Base-by-base conservation (phyloP, 2,329 filamentous ascomycete genomes). In the Pyrenochaeta sp. region DNA sequence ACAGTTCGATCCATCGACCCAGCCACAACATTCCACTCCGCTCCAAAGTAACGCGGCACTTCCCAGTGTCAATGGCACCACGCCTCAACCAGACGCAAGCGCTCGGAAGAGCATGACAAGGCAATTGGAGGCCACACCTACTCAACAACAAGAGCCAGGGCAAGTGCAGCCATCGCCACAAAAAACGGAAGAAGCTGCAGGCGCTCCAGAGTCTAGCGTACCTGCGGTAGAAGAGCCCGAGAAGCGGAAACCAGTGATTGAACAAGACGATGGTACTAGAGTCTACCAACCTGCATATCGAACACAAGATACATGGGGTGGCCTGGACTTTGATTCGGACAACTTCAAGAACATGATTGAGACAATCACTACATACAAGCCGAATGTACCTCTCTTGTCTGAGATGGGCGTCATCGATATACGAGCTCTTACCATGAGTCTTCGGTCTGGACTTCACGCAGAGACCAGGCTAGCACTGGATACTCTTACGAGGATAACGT, bases 401-500 rank as follows among this genome's bases (percentile, higher is more conserved):
- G 92, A 97, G 59, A 79, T 97, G 38, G 94, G 93, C 7, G 81
- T 90, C 14, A 89, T 97, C 52, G 93, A 99, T 63, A 87, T 97
- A 19, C 87, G 92, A 55, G 91, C 93, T 14, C 79, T 99, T 27
- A 96, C 87, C 1, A 88, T 91, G 77, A 91, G 90, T 61, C 76
- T 99, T 24, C 91, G 96, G 65, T 95, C 89, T 41, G 93, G 93
- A 1, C 88, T 97, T 29, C 87, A 91, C 59, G 86, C 85, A 4
- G 94, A 99, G 72, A 87, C 96, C n/a, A 85, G 93, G 7, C 74
- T 96, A 50, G 93, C 93, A 2, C 77, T 99, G 30, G 94, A 97
- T 68, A 90, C 88, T 0, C 77, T 99, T 23, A 85, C 85, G 7
- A 84, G 83, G 14, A 79, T 94, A 9, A 90, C 88, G 2, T 82